These are phyloP conservation scores for Fusarium neocosmosporiellum DNA, from an alignment of 2,329 filamentous ascomycete species.

Conservation along the genomic window DNA sequence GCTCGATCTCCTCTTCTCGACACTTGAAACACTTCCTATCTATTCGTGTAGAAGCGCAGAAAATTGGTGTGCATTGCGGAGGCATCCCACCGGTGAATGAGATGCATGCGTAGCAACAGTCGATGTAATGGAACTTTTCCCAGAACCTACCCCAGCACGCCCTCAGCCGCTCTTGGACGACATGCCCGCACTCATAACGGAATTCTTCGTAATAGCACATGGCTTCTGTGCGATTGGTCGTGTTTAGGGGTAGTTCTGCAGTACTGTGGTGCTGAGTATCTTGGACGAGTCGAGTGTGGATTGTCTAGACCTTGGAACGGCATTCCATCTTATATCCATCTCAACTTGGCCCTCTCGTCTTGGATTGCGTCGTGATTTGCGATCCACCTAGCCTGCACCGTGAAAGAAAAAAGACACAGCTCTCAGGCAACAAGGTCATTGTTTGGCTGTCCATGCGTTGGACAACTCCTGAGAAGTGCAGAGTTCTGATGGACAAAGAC, in stretches of 20 bases:
- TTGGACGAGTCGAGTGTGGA: not conserved
- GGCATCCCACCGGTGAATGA: not conserved
- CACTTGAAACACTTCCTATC: not conserved
- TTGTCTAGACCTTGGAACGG: not conserved
- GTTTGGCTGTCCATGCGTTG: not conserved
- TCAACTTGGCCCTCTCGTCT: not conserved
- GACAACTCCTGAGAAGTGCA: not conserved
- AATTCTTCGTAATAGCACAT: not conserved
- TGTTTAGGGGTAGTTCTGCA: not conserved
- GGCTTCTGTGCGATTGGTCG: not conserved
- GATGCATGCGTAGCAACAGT: not conserved
- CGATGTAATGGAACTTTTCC: not conserved
- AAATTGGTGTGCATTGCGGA: too few species aligned
- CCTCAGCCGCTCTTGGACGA: not conserved
- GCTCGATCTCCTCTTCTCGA: not conserved
- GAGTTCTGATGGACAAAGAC: conserved; percentile 17
- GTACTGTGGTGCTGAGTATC: not conserved
- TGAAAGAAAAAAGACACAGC: not conserved
- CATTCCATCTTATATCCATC: not conserved
- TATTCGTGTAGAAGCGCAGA: too few species aligned
- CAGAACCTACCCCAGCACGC: not conserved
- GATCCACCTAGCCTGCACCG: not conserved
- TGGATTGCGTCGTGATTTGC: not conserved
- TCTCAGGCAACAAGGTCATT: not conserved
- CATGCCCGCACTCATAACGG: not conserved